Evolutionary conservation across 768 basidiomycete genomes (phyloP), one percentile per base, ranked within the genome.

Genomic region (Termitomyces sp.): DNA sequence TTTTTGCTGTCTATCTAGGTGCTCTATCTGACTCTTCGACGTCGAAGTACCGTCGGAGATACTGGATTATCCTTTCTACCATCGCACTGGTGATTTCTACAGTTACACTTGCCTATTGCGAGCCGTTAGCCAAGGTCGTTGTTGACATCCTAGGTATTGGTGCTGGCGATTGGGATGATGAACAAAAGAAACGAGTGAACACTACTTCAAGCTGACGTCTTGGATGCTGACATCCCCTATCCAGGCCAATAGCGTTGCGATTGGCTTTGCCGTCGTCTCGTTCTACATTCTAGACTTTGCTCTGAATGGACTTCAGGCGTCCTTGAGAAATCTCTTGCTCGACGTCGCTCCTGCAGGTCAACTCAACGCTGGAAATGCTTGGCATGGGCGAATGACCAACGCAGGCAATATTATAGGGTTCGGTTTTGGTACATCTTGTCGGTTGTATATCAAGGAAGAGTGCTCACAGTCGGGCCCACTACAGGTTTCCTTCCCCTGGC

Each of bases 231-330:
- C 43, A 26, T 21, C 21, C 21, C 44, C 21, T 35, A 11, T 48
- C 15, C 60, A 92, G 88, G 85, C 82, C 17, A 73, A 80, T 40
- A 82, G 78, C 61, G 84, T 81, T 28, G 84, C 94, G 11, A 96
- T 98, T 55, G 83, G 78, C 50, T 82, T 98, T 50, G 97, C 95
- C 1, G 82, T 99, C 28, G 76, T 86, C 23, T 87, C 90, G 0
- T 98, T 99, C 73, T 99, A 97, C 67, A 70, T 94, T 48, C 78
- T 99, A 35, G 97, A 99, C 71, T 99, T 99, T 67, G 91, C 94
- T n/a, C 79, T 99, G 56, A 99, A 99, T 69, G 97, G 92, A 4
- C 72, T 96, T 46, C 93, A 96, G 78, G 92, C 91, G 2, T 96
- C 94, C 11, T 75, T 98, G 35, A 78, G 94, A 50, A 97, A 97